These are phyloP conservation scores for Eurotiales sp. DNA, from an alignment of 2,329 filamentous ascomycete species.

Conservation along the genomic window DNA sequence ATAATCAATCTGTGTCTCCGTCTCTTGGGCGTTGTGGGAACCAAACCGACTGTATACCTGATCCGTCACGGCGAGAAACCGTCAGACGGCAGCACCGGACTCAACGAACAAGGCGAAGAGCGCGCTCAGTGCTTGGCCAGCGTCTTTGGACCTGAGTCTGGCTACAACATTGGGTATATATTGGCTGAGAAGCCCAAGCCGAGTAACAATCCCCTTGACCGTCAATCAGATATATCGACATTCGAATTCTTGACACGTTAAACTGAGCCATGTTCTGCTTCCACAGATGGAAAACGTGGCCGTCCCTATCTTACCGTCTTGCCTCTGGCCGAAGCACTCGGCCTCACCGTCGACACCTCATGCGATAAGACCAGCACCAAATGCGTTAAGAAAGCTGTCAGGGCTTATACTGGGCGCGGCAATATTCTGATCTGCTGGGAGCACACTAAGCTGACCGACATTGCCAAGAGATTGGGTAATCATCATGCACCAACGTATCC, in stretches of 20 bases:
- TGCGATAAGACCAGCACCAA: constrained; percentile 55
- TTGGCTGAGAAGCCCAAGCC: constrained; percentile 54
- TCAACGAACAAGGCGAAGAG: constrained; percentile 50
- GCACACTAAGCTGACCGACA: constrained; percentile 51
- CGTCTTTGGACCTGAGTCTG: constrained; percentile 52
- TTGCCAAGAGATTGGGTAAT: constrained; percentile 52
- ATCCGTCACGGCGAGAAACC: constrained; percentile 66
- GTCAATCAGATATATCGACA: background rate
- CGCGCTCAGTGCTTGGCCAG: constrained; percentile 57
- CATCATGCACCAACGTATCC: constrained; percentile 50
- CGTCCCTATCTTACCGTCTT: constrained; percentile 57
- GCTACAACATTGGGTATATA: constrained; percentile 57
- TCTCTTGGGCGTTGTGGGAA: constrained; percentile 10
- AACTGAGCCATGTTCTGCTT: constrained; percentile 21
- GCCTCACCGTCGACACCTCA: constrained; percentile 52
- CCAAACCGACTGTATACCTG: constrained; percentile 54
- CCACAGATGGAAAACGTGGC: constrained; percentile 48
- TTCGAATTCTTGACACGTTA: background rate
- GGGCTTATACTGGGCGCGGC: constrained; percentile 46
- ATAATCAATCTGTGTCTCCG: background rate
- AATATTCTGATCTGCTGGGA: constrained; percentile 64
- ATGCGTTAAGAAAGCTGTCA: constrained; percentile 52
- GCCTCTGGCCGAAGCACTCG: constrained; percentile 55
- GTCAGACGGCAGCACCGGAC: constrained; percentile 43
- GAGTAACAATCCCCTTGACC: constrained; percentile 17